Base-by-base conservation (phyloP, 129 eudicot genomes). In the Artemisia annua region DNA sequence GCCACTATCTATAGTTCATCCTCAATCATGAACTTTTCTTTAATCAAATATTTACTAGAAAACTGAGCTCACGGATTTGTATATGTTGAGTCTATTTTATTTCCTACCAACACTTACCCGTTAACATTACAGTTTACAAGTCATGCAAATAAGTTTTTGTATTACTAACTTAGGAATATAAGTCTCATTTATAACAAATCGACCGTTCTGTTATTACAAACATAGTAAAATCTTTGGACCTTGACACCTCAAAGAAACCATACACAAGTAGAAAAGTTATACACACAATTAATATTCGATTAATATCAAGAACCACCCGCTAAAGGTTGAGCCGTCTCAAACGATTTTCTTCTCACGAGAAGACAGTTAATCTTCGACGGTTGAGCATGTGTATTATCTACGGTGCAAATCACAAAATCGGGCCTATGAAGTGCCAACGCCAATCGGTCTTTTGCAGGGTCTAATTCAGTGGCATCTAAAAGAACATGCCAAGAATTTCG, bases 401-500 rank as follows among this genome's bases (percentile, higher is more conserved):
- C 91, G 6, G 84, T 80, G 48, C 90, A 87, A 77, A 83, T 67
- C 59, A 90, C 96, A 39, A 90, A 90, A 65, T 90, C 96, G 0
- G 96, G 96, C 66, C 91, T 52, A 50, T 90, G 96, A 18, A 90
- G 84, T 11, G 96, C 96, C 58, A 90, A 56, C 0, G 83, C 69
- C 46, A 87, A 67, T 58, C 91, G 69, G 0, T 87, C 86, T 12
- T 83, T 81, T 24, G 85, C 83, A 0, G 81, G 82, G 22, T 87
- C 96, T 73, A 87, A 18, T 13, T 81, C 84, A 2, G 83, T 85
- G 19, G 91, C 96, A 28, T 90, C 96, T 14, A 90, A 67, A 18
- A 90, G 85, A 73, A 90, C 96, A 73, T 90, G 96, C 96, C 96
- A 90, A 11, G 86, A 83, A 50, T 85, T 90, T 18, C 96, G 75